Conservation (phyloP, 257 asterid genomes). For the Nicotiana sylvestris region DNA sequence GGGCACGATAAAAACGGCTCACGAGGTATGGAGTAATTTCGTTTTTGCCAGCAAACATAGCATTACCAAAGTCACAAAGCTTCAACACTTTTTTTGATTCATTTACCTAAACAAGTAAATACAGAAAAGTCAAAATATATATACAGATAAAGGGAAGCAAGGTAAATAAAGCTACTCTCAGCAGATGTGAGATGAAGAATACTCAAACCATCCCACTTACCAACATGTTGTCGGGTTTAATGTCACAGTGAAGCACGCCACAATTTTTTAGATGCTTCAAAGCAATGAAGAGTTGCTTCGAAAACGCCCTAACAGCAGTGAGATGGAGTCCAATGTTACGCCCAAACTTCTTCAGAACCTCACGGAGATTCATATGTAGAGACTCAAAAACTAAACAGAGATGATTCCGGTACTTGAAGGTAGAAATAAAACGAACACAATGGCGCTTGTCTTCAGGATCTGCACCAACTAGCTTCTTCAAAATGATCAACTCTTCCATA, state of each 20-base stretch:
- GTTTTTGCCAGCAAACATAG: constrained; percentile 99
- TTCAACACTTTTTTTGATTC: constrained; percentile 89
- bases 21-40: constrained; percentile 97
- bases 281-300: constrained; percentile 96
- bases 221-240: constrained; percentile 98
- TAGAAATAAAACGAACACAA: constrained; percentile 90
- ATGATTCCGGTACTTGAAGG: constrained; percentile 96
- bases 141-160: background rate
- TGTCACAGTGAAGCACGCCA: constrained; percentile 97
- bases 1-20: constrained; percentile 99
- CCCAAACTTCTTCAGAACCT: constrained; percentile 95
- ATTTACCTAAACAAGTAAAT: constrained; percentile 54
- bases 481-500: constrained; percentile 85
- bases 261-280: constrained; percentile 89
- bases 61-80: constrained; percentile 98
- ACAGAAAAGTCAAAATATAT: constrained; percentile 2
- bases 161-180: background rate
- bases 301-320: constrained; percentile 95
- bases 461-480: constrained; percentile 88
- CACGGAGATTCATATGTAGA: constrained; percentile 99
- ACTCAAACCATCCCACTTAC: constrained; percentile 38
- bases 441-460: constrained; percentile 96
- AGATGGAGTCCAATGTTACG: constrained; percentile 98
- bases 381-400: constrained; percentile 99
- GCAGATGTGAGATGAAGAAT: background rate